A percentile compares a stretch with the other conserved stretches of the same genome.
phyloP scores from a whole-genome alignment of 139 green algal species.

The Gonium pectorale region DNA sequence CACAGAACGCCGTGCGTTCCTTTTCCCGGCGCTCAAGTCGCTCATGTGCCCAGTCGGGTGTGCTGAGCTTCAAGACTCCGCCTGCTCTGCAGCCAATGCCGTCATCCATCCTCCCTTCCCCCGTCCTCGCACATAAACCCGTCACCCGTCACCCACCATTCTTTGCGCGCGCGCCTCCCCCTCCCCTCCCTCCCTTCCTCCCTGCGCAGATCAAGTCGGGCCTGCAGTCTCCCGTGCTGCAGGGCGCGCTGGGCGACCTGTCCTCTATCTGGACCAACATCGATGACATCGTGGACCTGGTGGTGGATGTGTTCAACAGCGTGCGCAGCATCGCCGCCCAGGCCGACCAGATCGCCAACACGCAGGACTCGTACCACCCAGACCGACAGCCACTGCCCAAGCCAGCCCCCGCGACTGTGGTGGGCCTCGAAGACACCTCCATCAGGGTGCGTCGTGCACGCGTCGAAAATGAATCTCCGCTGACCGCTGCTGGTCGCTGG shows the following conservation, averaged over 20 bases:
- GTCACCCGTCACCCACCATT: no score
- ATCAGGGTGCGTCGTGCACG: neutral
- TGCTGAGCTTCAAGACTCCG: no score
- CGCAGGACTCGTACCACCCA: neutral
- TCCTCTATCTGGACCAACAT: neutral
- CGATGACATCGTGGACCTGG: conserved; percentile 5
- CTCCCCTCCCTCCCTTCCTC: neutral
- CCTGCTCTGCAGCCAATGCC: no score
- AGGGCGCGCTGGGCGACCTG: neutral
- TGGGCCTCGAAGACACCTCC: neutral
- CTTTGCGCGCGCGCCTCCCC: no score
- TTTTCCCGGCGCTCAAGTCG: no score
- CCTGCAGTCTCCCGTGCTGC: neutral
- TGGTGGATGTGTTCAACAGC: neutral
- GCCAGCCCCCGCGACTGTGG: neutral
- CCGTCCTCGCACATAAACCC: no score
- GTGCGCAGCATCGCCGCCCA: neutral
- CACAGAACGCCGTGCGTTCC: no score
- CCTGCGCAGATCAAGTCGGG: conserved; percentile 7
- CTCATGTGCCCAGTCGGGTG: no score
- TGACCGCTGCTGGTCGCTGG: no score
- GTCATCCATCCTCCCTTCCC: no score
- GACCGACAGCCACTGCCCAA: neutral
- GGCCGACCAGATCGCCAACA: neutral
- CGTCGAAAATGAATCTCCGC: no score